Evolutionary conservation across 148 eudicot genomes (phyloP).

Genomic region (Camellia granthamiana): DNA sequence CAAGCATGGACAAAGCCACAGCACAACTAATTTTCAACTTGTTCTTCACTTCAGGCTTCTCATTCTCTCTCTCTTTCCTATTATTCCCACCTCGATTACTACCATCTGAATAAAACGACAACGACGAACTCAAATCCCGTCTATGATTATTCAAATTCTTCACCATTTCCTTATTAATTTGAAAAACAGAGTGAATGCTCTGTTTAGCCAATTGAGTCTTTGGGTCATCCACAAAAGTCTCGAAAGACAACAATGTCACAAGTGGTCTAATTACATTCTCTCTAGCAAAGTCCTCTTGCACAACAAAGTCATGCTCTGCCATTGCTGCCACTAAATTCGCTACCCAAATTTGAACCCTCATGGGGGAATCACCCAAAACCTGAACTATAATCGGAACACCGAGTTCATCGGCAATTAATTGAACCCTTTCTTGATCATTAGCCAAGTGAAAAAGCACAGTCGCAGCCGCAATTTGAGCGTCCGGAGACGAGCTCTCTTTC

Average conservation of each 20-base stretch:
- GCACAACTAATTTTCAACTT: conserved; percentile 62
- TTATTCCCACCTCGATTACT: conserved; percentile 34
- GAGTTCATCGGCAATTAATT: conserved; percentile 30
- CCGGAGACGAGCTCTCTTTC: conserved; percentile 43
- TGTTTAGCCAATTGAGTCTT: conserved; percentile 27
- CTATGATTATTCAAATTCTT: conserved; percentile 17
- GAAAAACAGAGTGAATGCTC: conserved; percentile 53
- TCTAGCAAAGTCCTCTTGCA: conserved; percentile 67
- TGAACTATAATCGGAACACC: conserved; percentile 54
- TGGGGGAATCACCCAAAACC: conserved; percentile 47
- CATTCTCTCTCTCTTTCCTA: conserved; percentile 66
- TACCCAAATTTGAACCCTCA: conserved; percentile 59
- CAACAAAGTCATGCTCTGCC: conserved; percentile 48
- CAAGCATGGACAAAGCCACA: conserved; percentile 70
- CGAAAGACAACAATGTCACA: conserved; percentile 61
- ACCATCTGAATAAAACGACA: conserved; percentile 34
- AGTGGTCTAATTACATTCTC: conserved; percentile 69
- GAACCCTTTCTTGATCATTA: conserved; percentile 42
- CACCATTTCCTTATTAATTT: conserved; percentile 47
- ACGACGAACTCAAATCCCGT: conserved; percentile 31
- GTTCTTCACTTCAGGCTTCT: conserved; percentile 52
- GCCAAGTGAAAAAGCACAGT: conserved; percentile 37
- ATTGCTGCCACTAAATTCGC: conserved; percentile 57
- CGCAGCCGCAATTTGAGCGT: conserved; percentile 62
- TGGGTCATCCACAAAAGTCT: conserved; percentile 45